A percentile compares a stretch with the other conserved stretches of the same genome.
Evolutionary conservation across 306 rosid genomes (phyloP).

Genomic region (Quercus ilex): DNA sequence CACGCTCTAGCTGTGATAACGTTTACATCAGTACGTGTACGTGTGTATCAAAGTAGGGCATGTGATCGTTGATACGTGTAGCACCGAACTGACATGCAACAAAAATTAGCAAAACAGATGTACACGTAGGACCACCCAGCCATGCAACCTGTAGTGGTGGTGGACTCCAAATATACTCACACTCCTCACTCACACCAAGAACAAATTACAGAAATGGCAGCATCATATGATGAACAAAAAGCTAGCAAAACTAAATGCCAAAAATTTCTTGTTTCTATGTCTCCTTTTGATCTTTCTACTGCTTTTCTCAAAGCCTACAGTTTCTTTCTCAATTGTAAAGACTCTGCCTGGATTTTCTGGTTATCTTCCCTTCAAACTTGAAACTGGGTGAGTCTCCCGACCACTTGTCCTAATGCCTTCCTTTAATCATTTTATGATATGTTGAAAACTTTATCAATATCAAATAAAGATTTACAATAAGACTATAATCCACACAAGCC

Average conservation of each 20-base stretch:
- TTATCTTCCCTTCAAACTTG: conserved; percentile 23
- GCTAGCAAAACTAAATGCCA: not conserved
- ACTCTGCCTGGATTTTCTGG: conserved; percentile 31
- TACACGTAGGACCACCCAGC: too few species aligned
- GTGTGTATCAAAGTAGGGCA: too few species aligned
- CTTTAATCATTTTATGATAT: not conserved
- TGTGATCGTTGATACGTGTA: too few species aligned
- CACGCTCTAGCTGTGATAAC: too few species aligned
- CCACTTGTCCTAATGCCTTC: not conserved
- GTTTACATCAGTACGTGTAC: too few species aligned
- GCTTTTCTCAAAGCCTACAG: not conserved
- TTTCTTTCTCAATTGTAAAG: not conserved
- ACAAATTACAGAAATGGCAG: not conserved
- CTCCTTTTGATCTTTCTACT: not conserved
- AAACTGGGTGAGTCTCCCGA: conserved; percentile 19
- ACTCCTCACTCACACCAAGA: not conserved
- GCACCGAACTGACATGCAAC: too few species aligned
- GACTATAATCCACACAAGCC: not conserved
- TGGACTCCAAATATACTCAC: not conserved
- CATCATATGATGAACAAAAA: not conserved
- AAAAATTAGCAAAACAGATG: too few species aligned
- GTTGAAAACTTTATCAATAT: not conserved
- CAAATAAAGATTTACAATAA: not conserved
- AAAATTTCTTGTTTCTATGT: not conserved
- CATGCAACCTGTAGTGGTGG: too few species aligned